A percentile compares a stretch with the other conserved stretches of the same genome.
Conservation (phyloP, 2,329 filamentous ascomycete genomes). For the Calonectria honghensis region DNA sequence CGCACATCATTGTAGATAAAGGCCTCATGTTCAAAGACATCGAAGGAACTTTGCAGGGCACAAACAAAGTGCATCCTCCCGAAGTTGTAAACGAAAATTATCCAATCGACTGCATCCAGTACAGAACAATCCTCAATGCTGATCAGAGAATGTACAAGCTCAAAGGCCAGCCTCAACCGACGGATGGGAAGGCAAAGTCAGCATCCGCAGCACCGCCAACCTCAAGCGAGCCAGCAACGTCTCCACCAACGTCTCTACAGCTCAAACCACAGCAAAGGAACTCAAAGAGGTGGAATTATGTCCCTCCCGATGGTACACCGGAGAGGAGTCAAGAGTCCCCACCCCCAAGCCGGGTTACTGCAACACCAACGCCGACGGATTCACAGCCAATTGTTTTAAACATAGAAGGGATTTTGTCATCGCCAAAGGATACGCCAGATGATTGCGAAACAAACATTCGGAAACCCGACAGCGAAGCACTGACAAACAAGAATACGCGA, state of each 20-base stretch:
- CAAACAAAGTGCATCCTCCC: conserved; percentile 52
- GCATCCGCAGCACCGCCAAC: conserved; percentile 25
- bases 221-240: conserved; percentile 56
- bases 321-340: conserved; percentile 59
- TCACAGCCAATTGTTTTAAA: conserved; percentile 56
- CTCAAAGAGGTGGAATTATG: conserved; percentile 62
- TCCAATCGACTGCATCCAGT: conserved; percentile 80
- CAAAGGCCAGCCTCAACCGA: conserved; percentile 64
- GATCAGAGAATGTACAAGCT: conserved; percentile 76
- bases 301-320: conserved; percentile 62
- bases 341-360: conserved; percentile 46
- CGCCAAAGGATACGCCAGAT: conserved; percentile 13
- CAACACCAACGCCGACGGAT: conserved; percentile 46
- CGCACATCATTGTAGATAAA: conserved; percentile 88
- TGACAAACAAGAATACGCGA: not conserved
- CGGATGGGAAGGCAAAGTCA: conserved; percentile 10
- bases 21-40: conserved; percentile 79
- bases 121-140: conserved; percentile 74
- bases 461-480: not conserved
- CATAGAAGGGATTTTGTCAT: conserved; percentile 37
- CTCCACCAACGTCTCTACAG: conserved; percentile 65
- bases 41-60: conserved; percentile 64
- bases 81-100: conserved; percentile 81
- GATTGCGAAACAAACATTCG: not conserved
- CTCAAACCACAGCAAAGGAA: conserved; percentile 68